A percentile compares a stretch with the other conserved stretches of the same genome.
phyloP scores from a whole-genome alignment of 768 basidiomycete species.

The Termitomyces sp. region DNA sequence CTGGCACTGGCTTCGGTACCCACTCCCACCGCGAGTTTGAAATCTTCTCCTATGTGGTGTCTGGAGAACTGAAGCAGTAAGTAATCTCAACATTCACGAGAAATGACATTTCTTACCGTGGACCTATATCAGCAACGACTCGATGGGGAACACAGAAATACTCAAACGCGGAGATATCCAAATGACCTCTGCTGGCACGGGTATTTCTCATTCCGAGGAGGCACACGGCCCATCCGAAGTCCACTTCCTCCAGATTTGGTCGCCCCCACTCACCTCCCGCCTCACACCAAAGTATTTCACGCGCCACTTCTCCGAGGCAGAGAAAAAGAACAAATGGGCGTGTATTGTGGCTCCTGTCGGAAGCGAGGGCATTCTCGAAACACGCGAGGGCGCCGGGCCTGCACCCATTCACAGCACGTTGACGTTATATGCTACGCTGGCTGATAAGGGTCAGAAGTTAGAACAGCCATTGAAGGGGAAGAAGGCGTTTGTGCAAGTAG shows the following conservation, averaged over 20 bases:
- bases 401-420: conserved; percentile 74
- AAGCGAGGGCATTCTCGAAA: conserved; percentile 49
- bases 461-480: conserved; percentile 44
- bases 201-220: conserved; percentile 77
- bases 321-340: conserved; percentile 71
- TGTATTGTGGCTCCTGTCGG: conserved; percentile 73
- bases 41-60: conserved; percentile 86
- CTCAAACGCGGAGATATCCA: conserved; percentile 87
- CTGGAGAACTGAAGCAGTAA: conserved; percentile 78
- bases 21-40: conserved; percentile 84
- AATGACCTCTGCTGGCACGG: conserved; percentile 87
- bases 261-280: conserved; percentile 32
- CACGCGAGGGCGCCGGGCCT: conserved; percentile 70
- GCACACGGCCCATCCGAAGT: conserved; percentile 36
- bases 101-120: too few relatives aligned
- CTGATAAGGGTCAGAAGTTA: conserved; percentile 52
- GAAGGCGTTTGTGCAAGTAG: conserved; percentile 83
- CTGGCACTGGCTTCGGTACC: conserved; percentile 80
- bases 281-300: conserved; percentile 83
- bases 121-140: conserved; percentile 65
- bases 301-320: conserved; percentile 75
- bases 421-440: conserved; percentile 69
- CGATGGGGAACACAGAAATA: conserved; percentile 86
- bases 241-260: conserved; percentile 54
- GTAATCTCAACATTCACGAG: conserved; percentile 19